Percentiles rank a stretch among this genome's conserved stretches.
phyloP scores from a whole-genome alignment of 805 yeast genomes.

The Candida adriatica region DNA sequence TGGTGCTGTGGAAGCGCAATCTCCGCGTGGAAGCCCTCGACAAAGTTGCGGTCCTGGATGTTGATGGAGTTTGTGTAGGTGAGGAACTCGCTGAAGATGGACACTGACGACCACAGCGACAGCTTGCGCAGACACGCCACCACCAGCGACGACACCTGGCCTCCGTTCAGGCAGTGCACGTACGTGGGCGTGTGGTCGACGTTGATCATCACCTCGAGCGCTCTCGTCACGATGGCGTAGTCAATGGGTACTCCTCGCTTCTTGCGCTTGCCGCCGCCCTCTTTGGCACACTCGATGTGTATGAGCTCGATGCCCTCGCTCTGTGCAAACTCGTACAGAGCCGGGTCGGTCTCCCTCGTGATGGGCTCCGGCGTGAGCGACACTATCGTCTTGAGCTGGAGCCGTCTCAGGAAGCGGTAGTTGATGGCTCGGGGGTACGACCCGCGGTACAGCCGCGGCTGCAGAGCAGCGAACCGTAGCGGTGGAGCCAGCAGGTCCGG shows the following conservation, averaged over 20 bases:
- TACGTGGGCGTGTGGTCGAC: slow-evolving; percentile 61
- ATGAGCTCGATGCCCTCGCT: slow-evolving; percentile 50
- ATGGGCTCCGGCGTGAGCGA: slow-evolving; percentile 78
- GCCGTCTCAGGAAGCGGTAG: slow-evolving; percentile 55
- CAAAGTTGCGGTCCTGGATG: slow-evolving; percentile 75
- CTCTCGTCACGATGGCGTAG: slow-evolving; percentile 49
- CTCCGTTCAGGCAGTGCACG: slow-evolving; percentile 85
- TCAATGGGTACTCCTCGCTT: slow-evolving; percentile 80
- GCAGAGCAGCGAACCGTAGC: slow-evolving; percentile 64
- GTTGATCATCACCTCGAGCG: slow-evolving; percentile 57
- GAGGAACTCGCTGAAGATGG: slow-evolving; percentile 80
- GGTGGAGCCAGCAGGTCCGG: slow-evolving; percentile 54
- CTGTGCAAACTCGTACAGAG: slow-evolving; percentile 44
- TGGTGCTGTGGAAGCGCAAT: slow-evolving; percentile 43
- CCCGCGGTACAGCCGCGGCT: slow-evolving; percentile 70
- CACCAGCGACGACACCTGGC: slow-evolving; percentile 75
- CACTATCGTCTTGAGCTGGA: slow-evolving; percentile 63
- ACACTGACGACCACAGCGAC: slow-evolving; percentile 82
- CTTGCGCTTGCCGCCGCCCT: slow-evolving; percentile 55
- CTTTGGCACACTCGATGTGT: slow-evolving; percentile 60
- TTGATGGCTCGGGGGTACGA: slow-evolving; percentile 80
- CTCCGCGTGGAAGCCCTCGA: slow-evolving; percentile 69
- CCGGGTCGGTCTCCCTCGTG: slow-evolving; percentile 42
- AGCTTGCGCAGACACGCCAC: slow-evolving; percentile 81
- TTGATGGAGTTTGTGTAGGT: slow-evolving; percentile 72